Percentiles rank a stretch among this genome's conserved stretches.
phyloP scores from a whole-genome alignment of 805 yeast genomes.

The Suhomyces tanzawaensis region DNA sequence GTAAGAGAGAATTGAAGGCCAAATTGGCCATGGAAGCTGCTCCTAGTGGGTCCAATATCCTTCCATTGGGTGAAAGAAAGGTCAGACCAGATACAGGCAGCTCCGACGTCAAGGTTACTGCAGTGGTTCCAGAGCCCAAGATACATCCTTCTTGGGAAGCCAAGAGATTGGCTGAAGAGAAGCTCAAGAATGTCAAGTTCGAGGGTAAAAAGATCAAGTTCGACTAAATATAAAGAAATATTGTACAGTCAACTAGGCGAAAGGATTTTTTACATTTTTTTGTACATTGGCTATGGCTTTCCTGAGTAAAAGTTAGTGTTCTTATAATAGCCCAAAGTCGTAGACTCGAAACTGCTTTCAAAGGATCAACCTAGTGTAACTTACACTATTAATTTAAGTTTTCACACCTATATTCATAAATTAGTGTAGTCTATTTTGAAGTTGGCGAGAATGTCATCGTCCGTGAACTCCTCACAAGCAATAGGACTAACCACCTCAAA shows the following conservation, averaged over 20 bases:
- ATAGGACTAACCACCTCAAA: conserved; percentile 49
- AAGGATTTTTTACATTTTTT: neutral
- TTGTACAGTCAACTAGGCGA: neutral
- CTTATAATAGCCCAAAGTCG: no score
- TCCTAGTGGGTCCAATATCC: conserved; percentile 40
- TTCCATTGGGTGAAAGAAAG: conserved; percentile 41
- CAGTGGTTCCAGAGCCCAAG: conserved; percentile 5
- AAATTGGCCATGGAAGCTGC: conserved; percentile 19
- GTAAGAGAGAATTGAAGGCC: conserved; percentile 60
- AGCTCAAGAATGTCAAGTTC: conserved; percentile 62
- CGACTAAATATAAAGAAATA: conserved; percentile 32
- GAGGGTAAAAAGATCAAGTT: conserved; percentile 83
- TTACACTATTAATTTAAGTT: neutral
- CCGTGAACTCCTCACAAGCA: conserved; percentile 38
- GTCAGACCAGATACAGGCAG: neutral
- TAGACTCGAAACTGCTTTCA: no score
- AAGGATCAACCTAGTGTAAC: no score
- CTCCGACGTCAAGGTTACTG: conserved; percentile 4
- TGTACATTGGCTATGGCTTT: neutral
- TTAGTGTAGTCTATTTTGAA: conserved; percentile 27
- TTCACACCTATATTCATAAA: conserved; percentile 11
- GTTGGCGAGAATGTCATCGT: conserved; percentile 23
- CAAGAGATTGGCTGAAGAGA: conserved; percentile 69
- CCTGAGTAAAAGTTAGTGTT: no score
- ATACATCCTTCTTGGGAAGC: conserved; percentile 99